A percentile compares a stretch with the other conserved stretches of the same genome.
phyloP scores from a whole-genome alignment of 73 alveolate genomes.

The Tetrahymena malaccensis region DNA sequence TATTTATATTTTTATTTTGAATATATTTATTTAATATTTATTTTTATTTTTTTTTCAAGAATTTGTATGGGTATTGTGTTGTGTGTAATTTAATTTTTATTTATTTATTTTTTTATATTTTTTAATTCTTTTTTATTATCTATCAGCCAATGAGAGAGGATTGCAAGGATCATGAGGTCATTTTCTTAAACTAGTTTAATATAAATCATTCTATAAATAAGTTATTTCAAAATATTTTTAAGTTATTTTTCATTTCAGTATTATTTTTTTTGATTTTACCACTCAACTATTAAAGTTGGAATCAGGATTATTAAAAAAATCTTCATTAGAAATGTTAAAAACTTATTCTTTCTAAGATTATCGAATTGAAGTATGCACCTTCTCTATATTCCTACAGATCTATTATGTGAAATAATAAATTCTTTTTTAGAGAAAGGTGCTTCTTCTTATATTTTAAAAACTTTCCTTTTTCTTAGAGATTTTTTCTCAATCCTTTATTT shows the following conservation, averaged over 20 bases:
- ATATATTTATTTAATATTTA: not conserved
- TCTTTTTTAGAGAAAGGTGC: not conserved
- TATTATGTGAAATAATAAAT: not conserved
- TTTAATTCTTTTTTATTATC: not conserved
- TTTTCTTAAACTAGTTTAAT: not conserved
- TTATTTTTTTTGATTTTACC: not conserved
- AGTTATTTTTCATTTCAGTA: not conserved
- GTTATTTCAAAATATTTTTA: not conserved
- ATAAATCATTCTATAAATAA: not conserved
- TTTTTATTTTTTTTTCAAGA: not conserved
- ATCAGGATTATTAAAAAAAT: not conserved
- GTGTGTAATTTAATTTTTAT: no score
- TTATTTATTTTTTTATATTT: not conserved
- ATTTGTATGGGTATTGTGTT: no score
- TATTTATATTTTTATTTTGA: not conserved
- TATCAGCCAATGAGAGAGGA: not conserved
- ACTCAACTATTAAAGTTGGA: not conserved
- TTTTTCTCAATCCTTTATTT: not conserved
- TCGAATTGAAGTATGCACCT: not conserved
- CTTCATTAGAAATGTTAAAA: not conserved
- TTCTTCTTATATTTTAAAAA: not conserved
- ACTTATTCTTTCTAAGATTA: not conserved
- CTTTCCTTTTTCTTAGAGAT: not conserved
- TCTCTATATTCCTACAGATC: not conserved
- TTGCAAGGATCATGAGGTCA: not conserved